Conservation (phyloP, 768 basidiomycete genomes). For the Candolleomyces eurysporus region DNA sequence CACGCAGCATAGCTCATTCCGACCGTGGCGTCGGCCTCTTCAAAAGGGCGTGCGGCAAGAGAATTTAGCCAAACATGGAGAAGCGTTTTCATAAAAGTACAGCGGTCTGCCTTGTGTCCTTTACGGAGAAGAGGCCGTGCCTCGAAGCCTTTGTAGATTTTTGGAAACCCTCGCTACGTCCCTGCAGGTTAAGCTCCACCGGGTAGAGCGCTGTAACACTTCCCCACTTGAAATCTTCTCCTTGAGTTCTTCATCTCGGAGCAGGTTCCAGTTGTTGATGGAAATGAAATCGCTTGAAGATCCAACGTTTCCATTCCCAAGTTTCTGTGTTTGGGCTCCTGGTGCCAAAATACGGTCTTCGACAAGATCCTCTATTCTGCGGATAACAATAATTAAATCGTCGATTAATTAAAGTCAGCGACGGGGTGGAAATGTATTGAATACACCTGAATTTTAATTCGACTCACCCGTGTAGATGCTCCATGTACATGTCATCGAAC, state of each 20-base stretch:
- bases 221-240: constrained; percentile 47
- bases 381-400: not conserved
- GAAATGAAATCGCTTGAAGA: not conserved
- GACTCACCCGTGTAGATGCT: constrained; percentile 70
- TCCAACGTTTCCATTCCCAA: constrained; percentile 8
- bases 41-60: too few relatives aligned
- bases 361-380: constrained; percentile 56
- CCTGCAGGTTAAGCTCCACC: constrained; percentile 86
- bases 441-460: not conserved
- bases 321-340: constrained; percentile 19
- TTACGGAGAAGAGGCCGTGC: not conserved
- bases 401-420: not conserved
- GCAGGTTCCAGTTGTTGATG: constrained; percentile 60
- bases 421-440: not conserved
- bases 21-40: too few relatives aligned
- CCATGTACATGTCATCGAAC: constrained; percentile 61
- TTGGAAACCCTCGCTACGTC: constrained; percentile 60
- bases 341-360: constrained; percentile 43
- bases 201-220: constrained; percentile 49
- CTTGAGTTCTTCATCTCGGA: constrained; percentile 41
- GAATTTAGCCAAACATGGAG: too few relatives aligned
- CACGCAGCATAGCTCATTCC: too few relatives aligned
- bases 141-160: not conserved
- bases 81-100: not conserved
- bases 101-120: not conserved